Percentiles rank a stretch among this genome's conserved stretches.
Conservation (phyloP, 768 basidiomycete genomes). For the Mycena alexandri region DNA sequence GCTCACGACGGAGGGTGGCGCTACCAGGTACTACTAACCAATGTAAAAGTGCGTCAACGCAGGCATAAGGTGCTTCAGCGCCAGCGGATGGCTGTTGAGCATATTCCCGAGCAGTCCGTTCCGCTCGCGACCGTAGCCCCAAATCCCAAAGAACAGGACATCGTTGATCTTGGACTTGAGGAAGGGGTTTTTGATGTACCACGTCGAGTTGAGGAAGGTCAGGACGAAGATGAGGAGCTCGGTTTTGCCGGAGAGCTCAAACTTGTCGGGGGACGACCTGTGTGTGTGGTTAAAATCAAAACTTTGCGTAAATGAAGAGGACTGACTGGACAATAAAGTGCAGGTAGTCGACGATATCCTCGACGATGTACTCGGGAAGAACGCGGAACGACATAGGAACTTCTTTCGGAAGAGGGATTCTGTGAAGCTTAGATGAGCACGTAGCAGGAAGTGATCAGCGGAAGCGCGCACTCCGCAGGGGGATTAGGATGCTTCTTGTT, state of each 20-base stretch:
- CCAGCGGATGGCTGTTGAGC: slow-evolving; percentile 88
- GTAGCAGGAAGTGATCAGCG: too few species aligned
- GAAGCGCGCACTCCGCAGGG: slow-evolving; percentile 67
- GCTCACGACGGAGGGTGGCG: not conserved
- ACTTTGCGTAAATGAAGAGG: not conserved
- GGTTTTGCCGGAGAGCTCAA: slow-evolving; percentile 87
- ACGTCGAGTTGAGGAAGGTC: slow-evolving; percentile 93
- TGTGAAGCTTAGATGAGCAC: slow-evolving; percentile 47
- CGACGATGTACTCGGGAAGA: slow-evolving; percentile 93
- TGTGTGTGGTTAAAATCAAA: not conserved
- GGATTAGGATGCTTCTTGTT: slow-evolving; percentile 80
- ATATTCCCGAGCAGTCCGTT: slow-evolving; percentile 83
- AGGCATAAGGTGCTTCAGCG: slow-evolving; percentile 90
- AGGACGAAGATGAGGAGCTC: slow-evolving; percentile 90
- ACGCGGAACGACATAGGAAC: slow-evolving; percentile 88
- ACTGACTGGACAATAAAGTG: slow-evolving; percentile 85
- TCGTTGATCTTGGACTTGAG: slow-evolving; percentile 97
- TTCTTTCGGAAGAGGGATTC: slow-evolving; percentile 87
- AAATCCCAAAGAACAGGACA: slow-evolving; percentile 80
- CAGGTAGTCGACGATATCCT: slow-evolving; percentile 93
- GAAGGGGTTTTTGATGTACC: slow-evolving; percentile 99
- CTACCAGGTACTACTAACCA: slow-evolving; percentile 63
- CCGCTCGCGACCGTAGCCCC: slow-evolving; percentile 74
- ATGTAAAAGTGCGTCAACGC: slow-evolving; percentile 96
- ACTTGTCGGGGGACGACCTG: slow-evolving; percentile 79